Evolutionary conservation across 1,284 basidiomycete species (phyloP).

Genomic region (Xerocomus amazonicus): DNA sequence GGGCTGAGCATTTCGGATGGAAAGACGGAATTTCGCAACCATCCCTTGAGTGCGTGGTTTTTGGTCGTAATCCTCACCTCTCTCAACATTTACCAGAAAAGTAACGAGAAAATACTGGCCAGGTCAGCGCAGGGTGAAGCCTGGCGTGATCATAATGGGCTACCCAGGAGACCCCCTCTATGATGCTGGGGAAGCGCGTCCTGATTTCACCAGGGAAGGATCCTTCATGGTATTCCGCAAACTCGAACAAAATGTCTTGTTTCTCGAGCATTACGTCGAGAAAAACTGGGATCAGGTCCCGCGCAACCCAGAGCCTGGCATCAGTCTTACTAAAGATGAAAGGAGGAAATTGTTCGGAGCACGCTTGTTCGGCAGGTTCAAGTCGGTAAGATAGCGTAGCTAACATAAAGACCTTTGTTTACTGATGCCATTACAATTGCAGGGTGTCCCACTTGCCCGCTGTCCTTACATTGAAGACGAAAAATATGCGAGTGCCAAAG

Average conservation of each 20-base stretch:
- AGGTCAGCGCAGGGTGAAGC: neutral
- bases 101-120: neutral
- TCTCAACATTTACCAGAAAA: neutral
- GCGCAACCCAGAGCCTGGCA: neutral
- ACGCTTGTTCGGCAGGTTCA: neutral
- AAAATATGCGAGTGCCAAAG: neutral
- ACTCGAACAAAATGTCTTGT: neutral
- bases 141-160: neutral
- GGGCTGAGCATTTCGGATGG: neutral
- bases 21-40: neutral
- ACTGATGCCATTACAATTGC: neutral
- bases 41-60: neutral
- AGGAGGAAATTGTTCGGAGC: neutral
- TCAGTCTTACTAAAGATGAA: neutral
- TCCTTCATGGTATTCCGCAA: neutral
- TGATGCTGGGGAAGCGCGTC: neutral
- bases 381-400: neutral
- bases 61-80: neutral
- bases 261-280: neutral
- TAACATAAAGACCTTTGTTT: neutral
- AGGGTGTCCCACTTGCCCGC: neutral
- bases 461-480: neutral
- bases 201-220: neutral
- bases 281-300: neutral
- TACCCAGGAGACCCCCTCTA: slow-evolving; percentile 2